phyloP scores from a whole-genome alignment of 305 asterid species.

The Fraxinus velutina region DNA sequence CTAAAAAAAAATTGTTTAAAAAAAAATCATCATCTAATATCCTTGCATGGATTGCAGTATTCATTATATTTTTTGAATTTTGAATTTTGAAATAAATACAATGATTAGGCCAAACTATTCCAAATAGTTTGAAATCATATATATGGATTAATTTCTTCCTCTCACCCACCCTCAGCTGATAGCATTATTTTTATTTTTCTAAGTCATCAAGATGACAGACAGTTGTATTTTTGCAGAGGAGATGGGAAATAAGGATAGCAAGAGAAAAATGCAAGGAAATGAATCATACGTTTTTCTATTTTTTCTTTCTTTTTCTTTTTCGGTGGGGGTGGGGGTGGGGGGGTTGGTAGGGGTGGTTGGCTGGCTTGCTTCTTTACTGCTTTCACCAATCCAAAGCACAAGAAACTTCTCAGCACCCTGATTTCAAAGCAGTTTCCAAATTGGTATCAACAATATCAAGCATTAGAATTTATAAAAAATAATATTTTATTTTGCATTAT shows the following conservation, averaged over 20 bases:
- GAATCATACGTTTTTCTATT: too few relatives aligned
- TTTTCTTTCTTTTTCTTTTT: too few relatives aligned
- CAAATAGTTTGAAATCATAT: neutral
- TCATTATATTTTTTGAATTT: neutral
- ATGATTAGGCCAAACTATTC: neutral
- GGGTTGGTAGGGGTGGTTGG: too few relatives aligned
- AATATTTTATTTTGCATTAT: too few relatives aligned
- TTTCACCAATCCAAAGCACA: too few relatives aligned
- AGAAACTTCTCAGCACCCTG: too few relatives aligned
- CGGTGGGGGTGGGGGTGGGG: too few relatives aligned
- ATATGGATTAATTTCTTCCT: neutral
- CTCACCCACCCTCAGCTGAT: neutral
- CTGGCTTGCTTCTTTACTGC: too few relatives aligned
- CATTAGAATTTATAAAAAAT: too few relatives aligned
- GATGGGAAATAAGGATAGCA: slow-evolving; percentile 21
- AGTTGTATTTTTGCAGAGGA: slow-evolving; percentile 31
- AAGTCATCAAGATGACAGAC: slow-evolving; percentile 5
- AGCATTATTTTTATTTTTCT: neutral
- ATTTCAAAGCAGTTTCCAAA: too few relatives aligned
- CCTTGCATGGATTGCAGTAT: neutral
- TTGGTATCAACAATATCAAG: too few relatives aligned
- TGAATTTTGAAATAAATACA: neutral
- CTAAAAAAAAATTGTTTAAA: too few relatives aligned
- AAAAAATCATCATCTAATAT: neutral
- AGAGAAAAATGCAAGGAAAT: neutral